A percentile compares a stretch with the other conserved stretches of the same genome.
These are phyloP conservation scores for Aspergillus sclerotialis DNA, from an alignment of 2,329 filamentous ascomycete genomes.

Conservation along the genomic window DNA sequence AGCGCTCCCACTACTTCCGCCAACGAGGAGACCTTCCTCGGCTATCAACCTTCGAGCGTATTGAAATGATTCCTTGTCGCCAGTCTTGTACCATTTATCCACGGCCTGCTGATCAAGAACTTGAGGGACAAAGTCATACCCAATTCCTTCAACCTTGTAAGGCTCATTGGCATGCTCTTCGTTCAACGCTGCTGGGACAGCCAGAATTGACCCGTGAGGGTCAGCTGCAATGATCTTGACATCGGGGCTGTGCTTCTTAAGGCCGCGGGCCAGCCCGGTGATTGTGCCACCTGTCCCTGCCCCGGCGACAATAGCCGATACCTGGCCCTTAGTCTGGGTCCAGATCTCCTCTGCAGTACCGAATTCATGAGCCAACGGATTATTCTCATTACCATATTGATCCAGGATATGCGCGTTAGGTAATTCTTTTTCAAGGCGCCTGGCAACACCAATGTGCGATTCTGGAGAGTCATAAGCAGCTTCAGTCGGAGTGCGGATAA, in stretches of 20 bases:
- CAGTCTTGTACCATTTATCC: constrained; percentile 97
- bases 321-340: constrained; percentile 75
- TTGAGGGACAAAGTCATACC: constrained; percentile 96
- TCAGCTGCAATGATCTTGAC: constrained; percentile 91
- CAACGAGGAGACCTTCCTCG: constrained; percentile 89
- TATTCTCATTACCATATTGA: constrained; percentile 88
- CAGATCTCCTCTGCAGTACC: constrained; percentile 97
- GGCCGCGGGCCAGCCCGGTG: constrained; percentile 74
- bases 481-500: constrained; percentile 94
- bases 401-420: constrained; percentile 96
- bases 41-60: constrained; percentile 85
- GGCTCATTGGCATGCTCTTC: constrained; percentile 69
- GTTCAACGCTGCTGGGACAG: constrained; percentile 73
- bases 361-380: constrained; percentile 86
- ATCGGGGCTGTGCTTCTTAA: constrained; percentile 77
- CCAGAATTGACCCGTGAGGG: constrained; percentile 85
- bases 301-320: constrained; percentile 80
- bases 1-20: constrained; percentile 88
- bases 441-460: constrained; percentile 92
- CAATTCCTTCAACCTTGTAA: constrained; percentile 98
- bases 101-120: constrained; percentile 75
- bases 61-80: constrained; percentile 82
- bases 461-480: constrained; percentile 92
- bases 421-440: constrained; percentile 84
- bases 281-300: constrained; percentile 95